Evolutionary conservation across 768 basidiomycete species (phyloP).

Genomic region (Gloeostereum incarnatum): DNA sequence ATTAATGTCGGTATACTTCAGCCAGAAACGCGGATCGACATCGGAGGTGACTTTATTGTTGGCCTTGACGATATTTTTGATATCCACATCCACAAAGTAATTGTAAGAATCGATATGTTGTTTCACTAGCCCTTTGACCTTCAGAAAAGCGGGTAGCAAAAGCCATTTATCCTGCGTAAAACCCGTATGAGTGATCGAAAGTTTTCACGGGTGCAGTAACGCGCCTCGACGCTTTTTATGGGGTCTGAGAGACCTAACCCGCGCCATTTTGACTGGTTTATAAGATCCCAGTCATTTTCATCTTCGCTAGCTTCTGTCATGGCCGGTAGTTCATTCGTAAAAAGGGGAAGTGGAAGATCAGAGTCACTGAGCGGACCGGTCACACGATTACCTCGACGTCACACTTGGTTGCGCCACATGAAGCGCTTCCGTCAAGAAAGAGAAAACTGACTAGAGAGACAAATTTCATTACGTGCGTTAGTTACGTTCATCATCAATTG

Average conservation of each 20-base stretch:
- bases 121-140: conserved; percentile 97
- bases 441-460: no score
- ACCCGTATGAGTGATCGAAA: conserved; percentile 5
- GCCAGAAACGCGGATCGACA: conserved; percentile 93
- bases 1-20: conserved; percentile 93
- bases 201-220: conserved; percentile 15
- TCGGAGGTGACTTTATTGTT: conserved; percentile 94
- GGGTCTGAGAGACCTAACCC: conserved; percentile 82
- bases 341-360: no score
- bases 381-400: no score
- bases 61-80: conserved; percentile 92
- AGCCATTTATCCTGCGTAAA: conserved; percentile 91
- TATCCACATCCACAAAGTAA: conserved; percentile 95
- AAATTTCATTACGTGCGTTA: no score
- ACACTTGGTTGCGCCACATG: no score
- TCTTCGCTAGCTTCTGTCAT: conserved; percentile 8
- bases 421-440: no score
- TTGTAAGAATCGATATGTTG: conserved; percentile 99
- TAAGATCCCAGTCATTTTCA: conserved; percentile 50
- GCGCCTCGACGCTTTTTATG: conserved; percentile 83
- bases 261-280: conserved; percentile 52
- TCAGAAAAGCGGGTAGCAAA: conserved; percentile 88
- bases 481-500: no score
- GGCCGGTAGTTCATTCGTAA: no score
- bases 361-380: no score